These are phyloP conservation scores for Rhododendron mucronatum DNA, from an alignment of 148 eudicot species.

Conservation along the genomic window DNA sequence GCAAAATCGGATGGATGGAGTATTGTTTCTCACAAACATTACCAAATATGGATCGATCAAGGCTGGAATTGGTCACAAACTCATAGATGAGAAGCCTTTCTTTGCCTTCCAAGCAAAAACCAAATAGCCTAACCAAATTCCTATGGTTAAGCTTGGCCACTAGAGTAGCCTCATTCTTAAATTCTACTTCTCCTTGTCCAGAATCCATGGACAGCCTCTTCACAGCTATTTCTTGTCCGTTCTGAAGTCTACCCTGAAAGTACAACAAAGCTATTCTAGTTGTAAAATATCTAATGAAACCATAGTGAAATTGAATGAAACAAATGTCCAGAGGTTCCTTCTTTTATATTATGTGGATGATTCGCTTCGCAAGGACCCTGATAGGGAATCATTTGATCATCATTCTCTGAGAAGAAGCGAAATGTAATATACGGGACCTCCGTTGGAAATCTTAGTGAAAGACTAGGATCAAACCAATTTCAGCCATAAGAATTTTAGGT, in stretches of 20 bases:
- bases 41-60: constrained; percentile 31
- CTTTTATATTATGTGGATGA: neutral
- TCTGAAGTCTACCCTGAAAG: constrained; percentile 23
- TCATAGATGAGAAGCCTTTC: constrained; percentile 33
- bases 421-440: too few relatives aligned
- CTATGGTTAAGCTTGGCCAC: constrained; percentile 30
- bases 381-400: too few relatives aligned
- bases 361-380: neutral
- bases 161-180: constrained; percentile 30
- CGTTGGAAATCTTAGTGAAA: too few relatives aligned
- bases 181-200: constrained; percentile 30
- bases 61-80: constrained; percentile 29
- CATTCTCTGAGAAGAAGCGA: too few relatives aligned
- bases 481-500: neutral
- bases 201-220: constrained; percentile 30
- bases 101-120: constrained; percentile 21
- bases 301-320: neutral
- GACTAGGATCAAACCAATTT: neutral
- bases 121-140: constrained; percentile 28
- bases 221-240: constrained; percentile 28
- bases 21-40: neutral
- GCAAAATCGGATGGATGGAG: neutral
- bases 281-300: neutral
- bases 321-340: neutral
- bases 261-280: neutral